phyloP scores from a whole-genome alignment of 768 basidiomycete species.

The Trametes gibbosa region DNA sequence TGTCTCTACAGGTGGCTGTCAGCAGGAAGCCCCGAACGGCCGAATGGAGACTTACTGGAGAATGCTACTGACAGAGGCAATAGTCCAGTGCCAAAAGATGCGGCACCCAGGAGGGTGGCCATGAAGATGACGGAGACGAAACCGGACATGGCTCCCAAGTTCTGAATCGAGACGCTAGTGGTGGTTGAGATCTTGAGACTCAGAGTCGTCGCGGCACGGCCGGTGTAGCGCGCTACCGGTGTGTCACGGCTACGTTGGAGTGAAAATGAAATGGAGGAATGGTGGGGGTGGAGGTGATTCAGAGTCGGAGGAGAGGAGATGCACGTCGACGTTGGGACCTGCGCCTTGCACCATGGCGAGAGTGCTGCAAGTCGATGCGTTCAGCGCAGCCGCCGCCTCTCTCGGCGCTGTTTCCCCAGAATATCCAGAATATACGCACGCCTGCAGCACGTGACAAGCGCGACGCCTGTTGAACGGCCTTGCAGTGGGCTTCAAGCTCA shows the following conservation, averaged over 20 bases:
- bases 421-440: no score
- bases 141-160: conserved; percentile 25
- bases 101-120: conserved; percentile 57
- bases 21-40: not conserved
- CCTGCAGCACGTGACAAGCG: not conserved
- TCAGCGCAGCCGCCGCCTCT: not conserved
- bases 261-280: not conserved
- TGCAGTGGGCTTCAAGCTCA: not conserved
- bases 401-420: not conserved
- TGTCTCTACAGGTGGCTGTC: conserved; percentile 30
- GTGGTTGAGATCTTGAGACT: no score
- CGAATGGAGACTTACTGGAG: conserved; percentile 48
- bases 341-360: not conserved
- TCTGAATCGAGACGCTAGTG: not conserved
- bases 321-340: no score
- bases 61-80: conserved; percentile 73
- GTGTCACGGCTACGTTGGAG: not conserved
- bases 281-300: no score
- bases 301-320: no score
- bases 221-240: not conserved
- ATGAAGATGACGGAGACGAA: conserved; percentile 49
- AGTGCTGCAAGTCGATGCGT: not conserved
- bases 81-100: conserved; percentile 69
- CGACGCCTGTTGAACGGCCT: not conserved
- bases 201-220: no score